Conservation (phyloP, 495 filamentous ascomycete genomes). For the Aspergillus steynii region DNA sequence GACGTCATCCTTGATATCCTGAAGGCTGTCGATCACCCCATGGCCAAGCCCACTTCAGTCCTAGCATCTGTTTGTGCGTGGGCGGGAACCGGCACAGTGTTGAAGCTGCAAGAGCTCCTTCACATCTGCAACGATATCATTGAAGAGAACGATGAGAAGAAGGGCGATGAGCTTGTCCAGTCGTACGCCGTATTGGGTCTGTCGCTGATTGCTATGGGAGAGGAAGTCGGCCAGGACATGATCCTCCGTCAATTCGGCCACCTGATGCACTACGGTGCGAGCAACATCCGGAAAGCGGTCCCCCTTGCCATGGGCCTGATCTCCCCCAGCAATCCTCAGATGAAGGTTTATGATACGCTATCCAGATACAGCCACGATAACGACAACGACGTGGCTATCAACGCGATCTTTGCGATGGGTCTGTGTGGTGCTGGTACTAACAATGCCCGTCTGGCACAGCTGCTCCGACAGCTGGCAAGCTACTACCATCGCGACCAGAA, state of each 20-base stretch:
- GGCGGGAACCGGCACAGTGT: constrained; percentile 93
- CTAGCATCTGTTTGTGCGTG: constrained; percentile 95
- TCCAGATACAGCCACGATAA: constrained; percentile 99
- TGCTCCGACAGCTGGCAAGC: constrained; percentile 90
- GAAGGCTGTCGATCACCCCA: constrained; percentile 93
- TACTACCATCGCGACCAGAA: constrained; percentile 98
- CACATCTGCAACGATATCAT: constrained; percentile 98
- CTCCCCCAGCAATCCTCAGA: constrained; percentile 96
- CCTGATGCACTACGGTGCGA: constrained; percentile 98
- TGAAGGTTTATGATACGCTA: constrained; percentile 99
- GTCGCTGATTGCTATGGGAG: constrained; percentile 94
- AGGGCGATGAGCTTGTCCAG: constrained; percentile 90
- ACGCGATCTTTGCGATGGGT: constrained; percentile 99
- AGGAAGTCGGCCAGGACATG: constrained; percentile 99
- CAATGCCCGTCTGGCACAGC: constrained; percentile 93
- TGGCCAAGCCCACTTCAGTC: constrained; percentile 85
- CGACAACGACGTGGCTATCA: constrained; percentile 97
- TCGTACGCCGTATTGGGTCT: constrained; percentile 95
- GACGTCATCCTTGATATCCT: constrained; percentile 93
- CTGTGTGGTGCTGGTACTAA: constrained; percentile 96
- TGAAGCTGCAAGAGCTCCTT: constrained; percentile 94
- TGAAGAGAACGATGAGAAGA: constrained; percentile 88
- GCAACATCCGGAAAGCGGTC: constrained; percentile 94
- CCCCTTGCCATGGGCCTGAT: constrained; percentile 97
- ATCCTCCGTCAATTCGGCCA: constrained; percentile 96